Percentiles rank a stretch among this genome's conserved stretches.
phyloP scores from a whole-genome alignment of 768 basidiomycete genomes.

The Tremella yokohamensis region DNA sequence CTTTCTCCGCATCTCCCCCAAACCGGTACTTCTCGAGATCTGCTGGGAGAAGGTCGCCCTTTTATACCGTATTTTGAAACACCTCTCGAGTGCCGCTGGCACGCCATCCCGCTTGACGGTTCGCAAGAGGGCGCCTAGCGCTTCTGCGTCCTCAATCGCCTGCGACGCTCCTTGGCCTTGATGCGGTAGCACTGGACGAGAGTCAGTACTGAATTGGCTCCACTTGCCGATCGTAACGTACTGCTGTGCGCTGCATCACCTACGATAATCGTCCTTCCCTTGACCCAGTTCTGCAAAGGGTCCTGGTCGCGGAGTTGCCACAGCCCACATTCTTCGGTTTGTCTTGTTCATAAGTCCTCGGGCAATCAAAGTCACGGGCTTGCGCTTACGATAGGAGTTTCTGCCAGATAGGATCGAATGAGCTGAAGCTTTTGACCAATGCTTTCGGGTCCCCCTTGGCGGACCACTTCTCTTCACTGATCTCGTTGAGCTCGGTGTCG shows the following conservation, averaged over 20 bases:
- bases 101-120: conserved; percentile 10
- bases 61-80: conserved; percentile 21
- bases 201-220: neutral
- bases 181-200: neutral
- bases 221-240: neutral
- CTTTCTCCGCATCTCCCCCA: conserved; percentile 16
- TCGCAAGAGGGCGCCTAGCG: conserved; percentile 1
- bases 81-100: conserved; percentile 15
- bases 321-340: conserved; percentile 14
- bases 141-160: neutral
- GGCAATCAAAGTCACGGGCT: neutral
- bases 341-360: conserved; percentile 5
- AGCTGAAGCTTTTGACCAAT: conserved; percentile 22
- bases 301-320: conserved; percentile 10
- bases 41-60: conserved; percentile 25
- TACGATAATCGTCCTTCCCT: neutral
- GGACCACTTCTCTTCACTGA: conserved; percentile 20
- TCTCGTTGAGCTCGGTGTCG: conserved; percentile 21
- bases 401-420: conserved; percentile 21
- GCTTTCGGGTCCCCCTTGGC: conserved; percentile 12
- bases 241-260: neutral
- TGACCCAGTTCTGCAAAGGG: neutral
- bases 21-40: conserved; percentile 17
- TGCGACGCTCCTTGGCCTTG: conserved; percentile 2
- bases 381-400: conserved; percentile 20